Conservation (phyloP, 2,329 filamentous ascomycete species). For the Sarocladium kiliense region DNA sequence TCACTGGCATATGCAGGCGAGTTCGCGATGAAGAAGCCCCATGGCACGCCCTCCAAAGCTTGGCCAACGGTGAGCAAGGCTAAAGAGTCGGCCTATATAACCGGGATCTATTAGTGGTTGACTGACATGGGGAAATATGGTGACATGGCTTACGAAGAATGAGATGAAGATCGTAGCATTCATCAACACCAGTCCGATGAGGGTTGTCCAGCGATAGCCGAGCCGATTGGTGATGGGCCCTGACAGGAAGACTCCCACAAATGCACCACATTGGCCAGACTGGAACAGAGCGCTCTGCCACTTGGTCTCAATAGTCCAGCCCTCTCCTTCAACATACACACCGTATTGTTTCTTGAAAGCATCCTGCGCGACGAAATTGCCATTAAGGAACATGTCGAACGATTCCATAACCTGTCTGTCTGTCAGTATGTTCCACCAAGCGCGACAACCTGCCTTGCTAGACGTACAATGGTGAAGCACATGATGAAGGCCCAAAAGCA, state of each 20-base stretch:
- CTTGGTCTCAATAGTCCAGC: slow-evolving; percentile 29
- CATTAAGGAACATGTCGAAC: slow-evolving; percentile 40
- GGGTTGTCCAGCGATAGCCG: slow-evolving; percentile 31
- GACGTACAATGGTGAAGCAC: slow-evolving; percentile 43
- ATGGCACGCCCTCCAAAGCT: slow-evolving; percentile 52
- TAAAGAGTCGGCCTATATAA: slow-evolving; percentile 24
- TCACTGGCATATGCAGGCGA: slow-evolving; percentile 40
- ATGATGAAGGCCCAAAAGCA: slow-evolving; percentile 42
- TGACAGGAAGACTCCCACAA: slow-evolving; percentile 29
- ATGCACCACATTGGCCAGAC: slow-evolving; percentile 27
- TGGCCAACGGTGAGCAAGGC: slow-evolving; percentile 43
- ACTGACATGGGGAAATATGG: not conserved
- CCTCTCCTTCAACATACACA: slow-evolving; percentile 14
- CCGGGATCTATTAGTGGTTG: not conserved
- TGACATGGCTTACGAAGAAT: slow-evolving; percentile 41
- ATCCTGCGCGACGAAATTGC: slow-evolving; percentile 26
- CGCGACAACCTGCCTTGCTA: no score
- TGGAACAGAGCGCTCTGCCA: slow-evolving; percentile 35
- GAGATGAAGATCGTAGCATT: slow-evolving; percentile 39
- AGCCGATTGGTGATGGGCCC: slow-evolving; percentile 29
- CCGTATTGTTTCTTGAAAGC: slow-evolving; percentile 33
- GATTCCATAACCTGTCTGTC: slow-evolving; percentile 40
- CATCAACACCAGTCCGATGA: slow-evolving; percentile 30
- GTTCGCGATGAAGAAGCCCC: slow-evolving; percentile 52
- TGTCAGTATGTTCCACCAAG: not conserved